phyloP scores from a whole-genome alignment of 2,329 filamentous ascomycete genomes.

The Teratosphaeriaceae sp. region DNA sequence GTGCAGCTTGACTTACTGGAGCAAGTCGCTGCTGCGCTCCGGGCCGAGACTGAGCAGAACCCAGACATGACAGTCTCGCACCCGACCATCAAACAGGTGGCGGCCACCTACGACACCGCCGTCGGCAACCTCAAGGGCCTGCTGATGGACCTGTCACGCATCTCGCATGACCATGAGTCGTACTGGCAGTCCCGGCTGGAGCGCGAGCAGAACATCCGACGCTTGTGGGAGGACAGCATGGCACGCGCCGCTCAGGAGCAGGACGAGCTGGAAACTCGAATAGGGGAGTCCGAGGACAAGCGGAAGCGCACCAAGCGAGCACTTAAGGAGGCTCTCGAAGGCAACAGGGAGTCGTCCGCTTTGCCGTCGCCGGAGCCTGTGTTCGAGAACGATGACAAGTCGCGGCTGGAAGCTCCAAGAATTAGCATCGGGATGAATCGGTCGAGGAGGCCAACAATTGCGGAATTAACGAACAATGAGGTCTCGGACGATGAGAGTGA shows the following conservation, averaged over 20 bases:
- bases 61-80: slow-evolving; percentile 70
- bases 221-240: slow-evolving; percentile 99
- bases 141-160: slow-evolving; percentile 79
- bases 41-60: slow-evolving; percentile 62
- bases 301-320: slow-evolving; percentile 83
- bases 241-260: slow-evolving; percentile 92
- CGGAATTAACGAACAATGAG: slow-evolving; percentile 57
- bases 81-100: slow-evolving; percentile 65
- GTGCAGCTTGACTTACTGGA: slow-evolving; percentile 86
- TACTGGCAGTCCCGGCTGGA: slow-evolving; percentile 97
- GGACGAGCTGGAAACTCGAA: slow-evolving; percentile 78
- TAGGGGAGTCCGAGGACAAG: slow-evolving; percentile 86
- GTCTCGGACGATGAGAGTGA: slow-evolving; percentile 78
- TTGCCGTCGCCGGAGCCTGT: slow-evolving; percentile 1
- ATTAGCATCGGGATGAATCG: slow-evolving; percentile 9
- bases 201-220: slow-evolving; percentile 81
- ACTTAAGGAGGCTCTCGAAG: slow-evolving; percentile 74
- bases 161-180: slow-evolving; percentile 86
- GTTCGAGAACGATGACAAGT: slow-evolving; percentile 6
- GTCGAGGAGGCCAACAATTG: slow-evolving; percentile 60
- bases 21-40: slow-evolving; percentile 75
- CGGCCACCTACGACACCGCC: slow-evolving; percentile 81
- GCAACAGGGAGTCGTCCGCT: slow-evolving; percentile 22
- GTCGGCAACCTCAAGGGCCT: slow-evolving; percentile 81
- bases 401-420: slow-evolving; percentile 19